phyloP scores from a whole-genome alignment of 2,329 filamentous ascomycete genomes.

The Daldinia eschscholtzii region DNA sequence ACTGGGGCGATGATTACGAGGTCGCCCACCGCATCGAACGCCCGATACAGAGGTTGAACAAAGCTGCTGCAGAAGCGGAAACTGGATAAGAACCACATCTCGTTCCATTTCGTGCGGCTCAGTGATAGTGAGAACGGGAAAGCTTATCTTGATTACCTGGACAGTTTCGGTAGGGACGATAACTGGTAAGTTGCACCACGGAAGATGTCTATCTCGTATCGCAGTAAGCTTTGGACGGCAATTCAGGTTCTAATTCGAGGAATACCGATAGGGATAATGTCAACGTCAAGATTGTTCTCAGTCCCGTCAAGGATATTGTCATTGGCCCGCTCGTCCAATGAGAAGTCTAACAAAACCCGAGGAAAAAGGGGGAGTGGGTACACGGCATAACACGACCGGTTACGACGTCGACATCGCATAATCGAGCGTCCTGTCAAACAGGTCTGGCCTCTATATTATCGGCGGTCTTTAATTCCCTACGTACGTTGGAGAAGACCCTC shows the following conservation, averaged over 20 bases:
- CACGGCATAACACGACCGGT: background rate
- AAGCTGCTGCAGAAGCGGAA: slow-evolving; percentile 13
- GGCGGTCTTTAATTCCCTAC: background rate
- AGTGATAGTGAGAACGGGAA: slow-evolving; percentile 25
- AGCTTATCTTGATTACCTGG: slow-evolving; percentile 9
- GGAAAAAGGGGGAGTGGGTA: slow-evolving; percentile 1
- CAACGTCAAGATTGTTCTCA: slow-evolving; percentile 36
- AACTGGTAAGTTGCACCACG: background rate
- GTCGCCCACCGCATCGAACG: slow-evolving; percentile 32
- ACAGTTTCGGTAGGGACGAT: slow-evolving; percentile 5
- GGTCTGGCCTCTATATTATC: background rate
- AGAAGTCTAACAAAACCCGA: slow-evolving; percentile 12
- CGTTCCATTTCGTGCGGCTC: slow-evolving; percentile 35
- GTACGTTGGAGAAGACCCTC: background rate
- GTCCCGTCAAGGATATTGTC: slow-evolving; percentile 25
- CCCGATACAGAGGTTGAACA: slow-evolving; percentile 24
- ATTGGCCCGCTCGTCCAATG: slow-evolving; percentile 33
- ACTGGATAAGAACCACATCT: slow-evolving; percentile 31
- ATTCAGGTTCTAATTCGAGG: background rate
- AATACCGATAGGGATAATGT: slow-evolving; percentile 15
- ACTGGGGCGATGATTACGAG: slow-evolving; percentile 24
- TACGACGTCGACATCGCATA: background rate
- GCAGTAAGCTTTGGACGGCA: background rate
- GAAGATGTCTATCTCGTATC: background rate
- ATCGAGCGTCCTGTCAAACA: background rate